Conservation (phyloP, 164 flowering plant species). For the Litsea cubeba region DNA sequence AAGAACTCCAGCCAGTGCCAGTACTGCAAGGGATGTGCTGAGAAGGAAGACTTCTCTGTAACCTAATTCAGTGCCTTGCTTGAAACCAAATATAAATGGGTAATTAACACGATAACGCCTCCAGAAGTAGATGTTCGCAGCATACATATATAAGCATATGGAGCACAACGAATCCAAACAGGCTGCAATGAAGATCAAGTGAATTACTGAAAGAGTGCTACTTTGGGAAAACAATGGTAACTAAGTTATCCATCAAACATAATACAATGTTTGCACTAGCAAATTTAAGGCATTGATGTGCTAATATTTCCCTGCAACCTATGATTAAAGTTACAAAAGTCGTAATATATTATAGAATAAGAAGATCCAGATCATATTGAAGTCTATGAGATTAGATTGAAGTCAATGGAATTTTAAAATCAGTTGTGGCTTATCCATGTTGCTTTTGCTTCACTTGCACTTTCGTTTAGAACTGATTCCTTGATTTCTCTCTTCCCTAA, state of each 20-base stretch:
- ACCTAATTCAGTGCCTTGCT: conserved; percentile 53
- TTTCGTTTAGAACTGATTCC: background rate
- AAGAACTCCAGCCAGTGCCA: conserved; percentile 47
- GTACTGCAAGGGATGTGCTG: conserved; percentile 32
- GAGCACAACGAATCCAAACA: conserved; percentile 52
- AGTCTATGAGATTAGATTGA: too few species aligned
- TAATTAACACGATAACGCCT: conserved; percentile 57
- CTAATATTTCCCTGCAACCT: too few species aligned
- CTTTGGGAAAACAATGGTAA: background rate
- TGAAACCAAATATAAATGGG: conserved; percentile 68
- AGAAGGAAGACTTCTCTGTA: conserved; percentile 50
- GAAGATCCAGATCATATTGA: too few species aligned
- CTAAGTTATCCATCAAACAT: background rate
- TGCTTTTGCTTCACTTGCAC: too few species aligned
- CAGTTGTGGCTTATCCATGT: background rate
- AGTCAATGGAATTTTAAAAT: background rate
- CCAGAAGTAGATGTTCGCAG: conserved; percentile 53
- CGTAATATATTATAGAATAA: too few species aligned
- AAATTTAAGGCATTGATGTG: background rate
- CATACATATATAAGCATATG: conserved; percentile 67
- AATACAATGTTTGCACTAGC: background rate
- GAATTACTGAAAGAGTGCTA: background rate
- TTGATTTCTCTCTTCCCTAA: background rate
- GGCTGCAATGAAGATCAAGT: conserved; percentile 28
- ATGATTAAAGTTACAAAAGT: background rate